Evolutionary conservation across 163 green algal genomes (phyloP).

Genomic region (Botryococcus braunii): DNA sequence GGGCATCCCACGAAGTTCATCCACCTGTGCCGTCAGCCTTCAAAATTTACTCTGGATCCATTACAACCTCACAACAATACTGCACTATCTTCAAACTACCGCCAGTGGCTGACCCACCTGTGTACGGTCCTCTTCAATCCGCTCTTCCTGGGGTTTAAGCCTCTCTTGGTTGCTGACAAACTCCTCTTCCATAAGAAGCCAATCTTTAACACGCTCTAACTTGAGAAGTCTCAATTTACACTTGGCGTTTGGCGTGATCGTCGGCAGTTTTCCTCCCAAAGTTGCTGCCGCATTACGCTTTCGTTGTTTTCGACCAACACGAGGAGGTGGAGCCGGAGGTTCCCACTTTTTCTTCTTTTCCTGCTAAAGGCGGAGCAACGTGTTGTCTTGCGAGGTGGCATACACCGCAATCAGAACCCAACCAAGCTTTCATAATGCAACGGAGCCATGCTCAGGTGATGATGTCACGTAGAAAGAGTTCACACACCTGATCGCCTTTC

Average conservation of each 20-base stretch:
- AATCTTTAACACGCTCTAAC: slow-evolving; percentile 96
- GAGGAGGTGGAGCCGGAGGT: slow-evolving; percentile 79
- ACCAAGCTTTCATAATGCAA: too few relatives aligned
- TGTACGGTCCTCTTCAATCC: slow-evolving; percentile 87
- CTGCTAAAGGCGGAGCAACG: too few relatives aligned
- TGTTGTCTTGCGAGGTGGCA: too few relatives aligned
- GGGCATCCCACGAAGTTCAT: slow-evolving; percentile 90
- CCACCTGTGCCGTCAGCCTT: too few relatives aligned
- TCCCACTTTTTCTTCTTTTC: slow-evolving; percentile 98
- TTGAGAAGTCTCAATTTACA: slow-evolving; percentile 97
- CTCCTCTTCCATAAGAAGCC: slow-evolving; percentile 98
- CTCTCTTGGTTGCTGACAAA: slow-evolving; percentile 90
- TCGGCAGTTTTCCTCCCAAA: slow-evolving; percentile 62
- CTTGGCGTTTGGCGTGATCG: slow-evolving; percentile 80
- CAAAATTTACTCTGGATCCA: too few relatives aligned
- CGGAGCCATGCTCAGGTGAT: too few relatives aligned
- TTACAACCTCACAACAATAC: neutral
- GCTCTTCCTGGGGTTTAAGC: slow-evolving; percentile 88
- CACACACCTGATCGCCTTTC: too few relatives aligned
- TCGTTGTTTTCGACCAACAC: slow-evolving; percentile 90
- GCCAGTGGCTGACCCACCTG: slow-evolving; percentile 50
- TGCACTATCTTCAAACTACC: too few relatives aligned
- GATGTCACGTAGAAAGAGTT: too few relatives aligned
- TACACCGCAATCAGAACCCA: too few relatives aligned
- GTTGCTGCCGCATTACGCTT: slow-evolving; percentile 48